Conservation (phyloP, 306 rosid species). For the Heteromeles arbutifolia region DNA sequence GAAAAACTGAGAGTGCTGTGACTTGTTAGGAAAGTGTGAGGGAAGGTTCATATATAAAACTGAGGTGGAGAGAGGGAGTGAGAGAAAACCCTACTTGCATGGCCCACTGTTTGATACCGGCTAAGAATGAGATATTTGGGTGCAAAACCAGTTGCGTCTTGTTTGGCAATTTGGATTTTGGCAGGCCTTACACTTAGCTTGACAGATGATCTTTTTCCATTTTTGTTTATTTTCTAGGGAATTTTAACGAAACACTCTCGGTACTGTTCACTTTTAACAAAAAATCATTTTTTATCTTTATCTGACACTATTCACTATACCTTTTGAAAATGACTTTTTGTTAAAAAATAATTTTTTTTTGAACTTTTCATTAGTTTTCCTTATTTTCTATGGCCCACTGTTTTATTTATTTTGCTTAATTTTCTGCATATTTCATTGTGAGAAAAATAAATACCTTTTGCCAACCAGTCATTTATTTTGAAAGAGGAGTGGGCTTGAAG, state of each 20-base stretch:
- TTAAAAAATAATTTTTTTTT: too few relatives aligned
- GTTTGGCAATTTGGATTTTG: slow-evolving; percentile 19
- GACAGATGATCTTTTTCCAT: background rate
- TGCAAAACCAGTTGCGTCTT: slow-evolving; percentile 39
- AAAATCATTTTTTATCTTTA: too few relatives aligned
- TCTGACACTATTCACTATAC: too few relatives aligned
- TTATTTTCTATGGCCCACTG: background rate
- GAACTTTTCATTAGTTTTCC: too few relatives aligned
- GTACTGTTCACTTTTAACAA: too few relatives aligned
- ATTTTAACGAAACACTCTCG: too few relatives aligned
- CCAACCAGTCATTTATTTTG: background rate
- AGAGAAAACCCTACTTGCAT: slow-evolving; percentile 21
- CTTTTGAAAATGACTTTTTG: too few relatives aligned
- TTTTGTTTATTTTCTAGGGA: too few relatives aligned
- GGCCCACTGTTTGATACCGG: slow-evolving; percentile 77
- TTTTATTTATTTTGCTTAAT: background rate
- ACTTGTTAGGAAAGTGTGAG: slow-evolving; percentile 18
- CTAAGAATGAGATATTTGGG: slow-evolving; percentile 50
- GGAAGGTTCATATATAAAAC: slow-evolving; percentile 42
- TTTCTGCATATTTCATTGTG: background rate
- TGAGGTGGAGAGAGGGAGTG: background rate
- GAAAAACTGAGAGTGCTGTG: background rate
- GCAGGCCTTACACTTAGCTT: slow-evolving; percentile 9
- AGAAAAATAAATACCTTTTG: slow-evolving; percentile 15
- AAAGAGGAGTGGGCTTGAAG: background rate